Base-by-base conservation (phyloP, 2,329 filamentous ascomycete genomes). In the Neurospora sp. region DNA sequence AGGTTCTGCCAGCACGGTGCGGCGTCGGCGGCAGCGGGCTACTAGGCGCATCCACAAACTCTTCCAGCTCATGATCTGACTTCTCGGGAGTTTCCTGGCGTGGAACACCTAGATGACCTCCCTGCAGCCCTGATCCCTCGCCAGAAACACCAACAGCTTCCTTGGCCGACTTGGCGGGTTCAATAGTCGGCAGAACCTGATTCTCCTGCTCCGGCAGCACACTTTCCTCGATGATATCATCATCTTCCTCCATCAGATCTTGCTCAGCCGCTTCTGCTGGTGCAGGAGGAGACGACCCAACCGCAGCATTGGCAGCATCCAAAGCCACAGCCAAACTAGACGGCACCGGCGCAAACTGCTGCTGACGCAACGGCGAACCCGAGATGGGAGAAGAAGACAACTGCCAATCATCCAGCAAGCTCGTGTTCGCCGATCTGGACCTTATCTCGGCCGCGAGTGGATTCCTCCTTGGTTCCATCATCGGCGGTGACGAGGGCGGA, bases 401-500 rank as follows among this genome's bases (percentile, higher is more conserved):
- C 10, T 85, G 81, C 83, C 85, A 88, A 36, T 83, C 81, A 23
- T 83, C 81, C 69, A 82, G 74, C 40, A 81, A 76, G 67, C 75
- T 79, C 62, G 75, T 77, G 68, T 77, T 81, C 40, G 77, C 82
- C 23, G 85, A 84, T 41, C 83, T 81, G 40, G 84, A 83, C 69
- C 82, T 81, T 70, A 88, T 85, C 73, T 87, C 84, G 1, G 83
- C 81, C 6, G 85, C 75, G 5, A 87, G 79, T 12, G 85, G 83
- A 69, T 85, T 87, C 8, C 83, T 82, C 67, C 85, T 82, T 0
- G 84, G 83, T 70, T 86, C 82, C 52, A 62, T 62, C 23, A 62
- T 62, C 1, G 86, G 86, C 5, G 87, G 87, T 0, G 87, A 89
- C 6, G 87, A 89, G 10, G 86, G 85, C 4, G 85, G 82, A 67